Conservation (phyloP, 1,284 basidiomycete genomes). For the Ustilago sp. region DNA sequence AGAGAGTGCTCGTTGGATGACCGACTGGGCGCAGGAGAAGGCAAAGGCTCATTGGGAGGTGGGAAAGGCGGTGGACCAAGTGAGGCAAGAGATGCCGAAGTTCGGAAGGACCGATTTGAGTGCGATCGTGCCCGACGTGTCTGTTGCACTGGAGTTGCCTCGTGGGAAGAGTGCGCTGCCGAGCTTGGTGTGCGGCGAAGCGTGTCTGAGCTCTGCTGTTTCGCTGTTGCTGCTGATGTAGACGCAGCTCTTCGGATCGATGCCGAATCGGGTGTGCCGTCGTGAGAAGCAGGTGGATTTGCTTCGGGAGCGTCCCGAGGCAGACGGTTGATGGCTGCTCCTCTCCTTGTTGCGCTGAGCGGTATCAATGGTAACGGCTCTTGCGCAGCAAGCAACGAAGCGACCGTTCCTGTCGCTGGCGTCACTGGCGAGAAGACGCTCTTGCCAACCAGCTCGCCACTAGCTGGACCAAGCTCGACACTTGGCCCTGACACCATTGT, state of each 20-base stretch:
- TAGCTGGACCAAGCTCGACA: conserved; percentile 10
- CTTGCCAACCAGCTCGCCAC: conserved; percentile 19
- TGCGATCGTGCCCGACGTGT: conserved; percentile 26
- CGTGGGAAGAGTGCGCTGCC: conserved; percentile 10
- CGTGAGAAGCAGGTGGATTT: conserved; percentile 6
- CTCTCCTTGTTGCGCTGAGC: conserved; percentile 49
- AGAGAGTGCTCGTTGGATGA: conserved; percentile 34
- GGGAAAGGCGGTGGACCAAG: conserved; percentile 45
- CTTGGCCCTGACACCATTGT: neutral
- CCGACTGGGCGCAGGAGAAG: conserved; percentile 36
- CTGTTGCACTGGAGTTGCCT: conserved; percentile 21
- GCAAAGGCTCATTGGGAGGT: conserved; percentile 48
- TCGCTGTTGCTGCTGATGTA: conserved; percentile 22
- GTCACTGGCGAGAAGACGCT: conserved; percentile 52
- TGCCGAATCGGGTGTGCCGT: conserved; percentile 16
- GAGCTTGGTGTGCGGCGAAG: conserved; percentile 36
- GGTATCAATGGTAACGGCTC: conserved; percentile 41
- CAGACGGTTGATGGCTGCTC: conserved; percentile 26
- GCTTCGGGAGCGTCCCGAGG: neutral
- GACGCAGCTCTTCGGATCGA: conserved; percentile 32
- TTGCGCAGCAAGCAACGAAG: conserved; percentile 15
- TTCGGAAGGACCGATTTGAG: conserved; percentile 37
- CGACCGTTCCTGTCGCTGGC: conserved; percentile 15
- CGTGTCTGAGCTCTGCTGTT: conserved; percentile 21
- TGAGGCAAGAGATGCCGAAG: conserved; percentile 32